Conservation (phyloP, 2,329 filamentous ascomycete species). For the Cladorrhinum sp. region DNA sequence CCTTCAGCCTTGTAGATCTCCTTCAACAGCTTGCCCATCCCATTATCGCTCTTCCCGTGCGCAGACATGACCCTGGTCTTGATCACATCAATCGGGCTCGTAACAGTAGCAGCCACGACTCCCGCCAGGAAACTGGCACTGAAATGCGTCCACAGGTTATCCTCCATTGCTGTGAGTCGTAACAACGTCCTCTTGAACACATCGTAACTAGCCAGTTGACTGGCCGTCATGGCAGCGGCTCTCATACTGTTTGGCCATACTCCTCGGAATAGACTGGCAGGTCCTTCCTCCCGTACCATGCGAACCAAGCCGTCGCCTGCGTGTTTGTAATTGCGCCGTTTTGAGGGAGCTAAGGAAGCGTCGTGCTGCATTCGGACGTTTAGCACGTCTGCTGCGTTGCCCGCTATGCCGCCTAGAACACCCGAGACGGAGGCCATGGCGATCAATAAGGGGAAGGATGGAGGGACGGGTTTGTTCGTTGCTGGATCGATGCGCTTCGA, state of each 20-base stretch:
- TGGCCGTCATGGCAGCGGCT: slow-evolving; percentile 83
- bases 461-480: slow-evolving; percentile 40
- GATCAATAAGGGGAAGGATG: slow-evolving; percentile 73
- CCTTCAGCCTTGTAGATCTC: slow-evolving; percentile 71
- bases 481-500: slow-evolving; percentile 16
- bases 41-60: slow-evolving; percentile 39
- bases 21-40: slow-evolving; percentile 57
- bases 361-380: slow-evolving; percentile 99
- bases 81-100: slow-evolving; percentile 82
- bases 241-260: slow-evolving; percentile 79
- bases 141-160: slow-evolving; percentile 76
- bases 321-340: slow-evolving; percentile 85
- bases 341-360: slow-evolving; percentile 66
- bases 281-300: slow-evolving; percentile 84
- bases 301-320: slow-evolving; percentile 81
- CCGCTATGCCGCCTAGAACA: slow-evolving; percentile 81
- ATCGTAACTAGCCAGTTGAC: slow-evolving; percentile 82
- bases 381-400: slow-evolving; percentile 92
- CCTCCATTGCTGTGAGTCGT: slow-evolving; percentile 61
- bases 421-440: slow-evolving; percentile 80
- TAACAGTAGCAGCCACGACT: slow-evolving; percentile 79
- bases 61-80: slow-evolving; percentile 86
- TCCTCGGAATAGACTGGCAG: slow-evolving; percentile 73
- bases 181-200: slow-evolving; percentile 72
- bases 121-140: slow-evolving; percentile 74